A percentile compares a stretch with the other conserved stretches of the same genome.
phyloP scores from a whole-genome alignment of 2,329 filamentous ascomycete genomes.

The Rhexocercosporidium sp. region DNA sequence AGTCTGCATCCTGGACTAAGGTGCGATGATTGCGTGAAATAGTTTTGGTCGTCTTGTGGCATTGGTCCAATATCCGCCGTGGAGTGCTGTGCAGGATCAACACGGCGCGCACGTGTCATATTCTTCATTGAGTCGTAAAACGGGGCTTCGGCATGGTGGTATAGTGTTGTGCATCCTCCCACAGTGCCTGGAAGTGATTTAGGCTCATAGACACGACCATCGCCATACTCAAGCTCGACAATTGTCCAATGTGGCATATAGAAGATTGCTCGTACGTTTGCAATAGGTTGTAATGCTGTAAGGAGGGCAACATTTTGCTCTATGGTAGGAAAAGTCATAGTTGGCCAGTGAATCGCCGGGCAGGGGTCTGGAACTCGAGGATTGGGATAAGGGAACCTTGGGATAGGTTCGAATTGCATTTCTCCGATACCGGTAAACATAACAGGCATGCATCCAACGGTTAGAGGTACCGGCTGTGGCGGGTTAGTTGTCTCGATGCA shows the following conservation, averaged over 20 bases:
- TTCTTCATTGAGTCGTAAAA: too few species aligned
- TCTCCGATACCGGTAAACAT: conserved; percentile 28
- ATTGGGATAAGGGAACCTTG: conserved; percentile 24
- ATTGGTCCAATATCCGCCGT: too few species aligned
- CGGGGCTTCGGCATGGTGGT: too few species aligned
- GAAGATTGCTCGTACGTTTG: conserved; percentile 24
- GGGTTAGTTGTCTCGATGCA: conserved; percentile 29
- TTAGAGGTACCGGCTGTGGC: conserved; percentile 29
- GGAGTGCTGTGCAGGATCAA: too few species aligned
- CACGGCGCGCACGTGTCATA: too few species aligned
- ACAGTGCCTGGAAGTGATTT: conserved; percentile 29
- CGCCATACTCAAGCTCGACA: conserved; percentile 26
- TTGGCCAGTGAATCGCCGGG: conserved; percentile 23
- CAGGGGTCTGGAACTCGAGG: conserved; percentile 26
- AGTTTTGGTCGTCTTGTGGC: too few species aligned
- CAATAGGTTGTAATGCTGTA: conserved; percentile 25
- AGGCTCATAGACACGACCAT: conserved; percentile 26
- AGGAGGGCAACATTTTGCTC: conserved; percentile 25
- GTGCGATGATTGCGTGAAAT: too few species aligned
- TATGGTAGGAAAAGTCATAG: conserved; percentile 24
- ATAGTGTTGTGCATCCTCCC: not conserved
- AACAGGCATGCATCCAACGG: conserved; percentile 27
- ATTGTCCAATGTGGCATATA: conserved; percentile 30
- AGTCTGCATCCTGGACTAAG: too few species aligned
- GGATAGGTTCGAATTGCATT: conserved; percentile 22